Conservation (phyloP, 768 basidiomycete genomes). For the Russula sp. region DNA sequence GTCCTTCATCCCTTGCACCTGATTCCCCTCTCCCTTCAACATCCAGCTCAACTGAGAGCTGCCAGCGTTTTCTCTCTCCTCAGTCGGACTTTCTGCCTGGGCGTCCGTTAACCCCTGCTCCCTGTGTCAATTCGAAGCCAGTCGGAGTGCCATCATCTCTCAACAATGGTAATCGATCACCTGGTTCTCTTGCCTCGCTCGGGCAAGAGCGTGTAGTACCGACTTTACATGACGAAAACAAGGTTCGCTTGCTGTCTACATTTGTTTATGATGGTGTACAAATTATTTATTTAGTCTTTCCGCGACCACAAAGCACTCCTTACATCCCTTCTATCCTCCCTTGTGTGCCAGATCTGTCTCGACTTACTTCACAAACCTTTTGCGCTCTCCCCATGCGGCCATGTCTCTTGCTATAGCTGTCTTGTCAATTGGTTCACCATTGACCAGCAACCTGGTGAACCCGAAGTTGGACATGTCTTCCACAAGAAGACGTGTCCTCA, state of each 20-base stretch:
- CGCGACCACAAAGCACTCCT: conserved; percentile 47
- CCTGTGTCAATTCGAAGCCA: neutral
- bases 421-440: conserved; percentile 74
- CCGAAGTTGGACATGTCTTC: neutral
- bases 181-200: neutral
- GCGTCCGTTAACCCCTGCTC: neutral
- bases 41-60: neutral
- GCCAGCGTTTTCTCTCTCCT: neutral
- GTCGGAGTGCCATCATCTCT: neutral
- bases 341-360: conserved; percentile 76
- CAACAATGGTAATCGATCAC: neutral
- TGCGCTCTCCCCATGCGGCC: conserved; percentile 70
- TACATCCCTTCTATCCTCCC: conserved; percentile 50
- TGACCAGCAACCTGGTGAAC: conserved; percentile 6
- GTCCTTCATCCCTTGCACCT: neutral
- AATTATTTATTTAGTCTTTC: conserved; percentile 15
- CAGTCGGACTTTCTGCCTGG: neutral
- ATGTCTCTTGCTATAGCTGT: conserved; percentile 64
- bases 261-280: neutral
- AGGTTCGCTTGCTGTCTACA: conserved; percentile 10
- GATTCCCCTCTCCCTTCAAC: neutral
- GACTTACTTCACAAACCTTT: conserved; percentile 70
- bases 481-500: conserved; percentile 42
- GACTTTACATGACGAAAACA: neutral
- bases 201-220: neutral